Percentiles rank a stretch among this genome's conserved stretches.
phyloP scores from a whole-genome alignment of 2,329 filamentous ascomycete genomes.

The Elsinoe fawcettii region DNA sequence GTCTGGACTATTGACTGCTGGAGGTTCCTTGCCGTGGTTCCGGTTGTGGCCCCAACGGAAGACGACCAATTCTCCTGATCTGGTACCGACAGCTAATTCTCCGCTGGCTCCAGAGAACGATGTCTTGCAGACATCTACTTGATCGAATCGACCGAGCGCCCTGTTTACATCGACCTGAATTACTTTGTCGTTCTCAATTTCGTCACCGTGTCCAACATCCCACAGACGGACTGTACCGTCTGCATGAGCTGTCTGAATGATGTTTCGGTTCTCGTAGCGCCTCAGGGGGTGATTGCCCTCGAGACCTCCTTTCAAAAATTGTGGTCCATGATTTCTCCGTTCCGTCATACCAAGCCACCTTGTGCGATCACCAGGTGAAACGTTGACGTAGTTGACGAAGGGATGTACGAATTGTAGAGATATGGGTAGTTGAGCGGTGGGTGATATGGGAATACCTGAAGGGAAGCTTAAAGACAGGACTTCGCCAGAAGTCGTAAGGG shows the following conservation, averaged over 20 bases:
- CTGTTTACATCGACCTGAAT: constrained; percentile 82
- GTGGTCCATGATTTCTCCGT: constrained; percentile 67
- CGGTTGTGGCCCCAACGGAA: constrained; percentile 84
- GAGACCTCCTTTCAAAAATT: constrained; percentile 70
- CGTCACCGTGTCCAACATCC: constrained; percentile 86
- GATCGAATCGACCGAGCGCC: constrained; percentile 69
- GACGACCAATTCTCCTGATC: constrained; percentile 74
- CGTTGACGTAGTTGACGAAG: constrained; percentile 65
- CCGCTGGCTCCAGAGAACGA: constrained; percentile 73
- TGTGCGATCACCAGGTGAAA: constrained; percentile 68
- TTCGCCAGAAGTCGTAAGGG: constrained; percentile 76
- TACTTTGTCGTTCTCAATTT: constrained; percentile 76
- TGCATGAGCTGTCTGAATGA: constrained; percentile 79
- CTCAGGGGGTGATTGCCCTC: constrained; percentile 62
- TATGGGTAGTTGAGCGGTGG: constrained; percentile 85
- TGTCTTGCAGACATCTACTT: constrained; percentile 69
- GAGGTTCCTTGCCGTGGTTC: constrained; percentile 57
- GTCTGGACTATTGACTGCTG: constrained; percentile 42
- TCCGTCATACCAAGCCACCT: constrained; percentile 91
- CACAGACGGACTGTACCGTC: constrained; percentile 88
- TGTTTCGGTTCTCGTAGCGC: constrained; percentile 72
- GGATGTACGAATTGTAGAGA: constrained; percentile 85
- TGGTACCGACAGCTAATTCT: constrained; percentile 76
- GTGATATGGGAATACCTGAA: constrained; percentile 79
- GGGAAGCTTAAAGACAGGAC: constrained; percentile 86